These are phyloP conservation scores for Zygnema cylindricum DNA, from an alignment of 139 green algal species.

Conservation along the genomic window DNA sequence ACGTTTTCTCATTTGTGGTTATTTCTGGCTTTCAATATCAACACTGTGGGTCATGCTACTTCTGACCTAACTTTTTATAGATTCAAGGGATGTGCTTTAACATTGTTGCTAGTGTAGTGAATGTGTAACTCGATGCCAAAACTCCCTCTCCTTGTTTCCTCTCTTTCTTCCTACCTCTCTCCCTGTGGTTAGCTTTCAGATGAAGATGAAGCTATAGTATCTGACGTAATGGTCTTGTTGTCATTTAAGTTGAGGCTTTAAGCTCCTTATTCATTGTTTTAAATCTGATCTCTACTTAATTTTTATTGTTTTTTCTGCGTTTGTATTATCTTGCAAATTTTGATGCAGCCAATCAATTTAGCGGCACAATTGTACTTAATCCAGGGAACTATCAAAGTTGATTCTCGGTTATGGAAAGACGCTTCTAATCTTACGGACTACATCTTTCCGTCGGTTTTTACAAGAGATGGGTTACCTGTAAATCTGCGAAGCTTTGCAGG, in stretches of 20 bases:
- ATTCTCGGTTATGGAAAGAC: background rate
- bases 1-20: background rate
- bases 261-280: background rate
- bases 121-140: too few relatives aligned
- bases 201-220: too few relatives aligned
- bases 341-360: conserved; percentile 17
- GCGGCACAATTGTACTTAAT: background rate
- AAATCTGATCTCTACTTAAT: background rate
- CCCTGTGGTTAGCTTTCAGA: too few relatives aligned
- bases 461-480: background rate
- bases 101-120: too few relatives aligned
- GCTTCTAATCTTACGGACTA: conserved; percentile 21
- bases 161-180: too few relatives aligned
- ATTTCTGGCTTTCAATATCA: background rate
- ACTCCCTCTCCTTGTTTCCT: too few relatives aligned
- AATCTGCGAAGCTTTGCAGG: background rate
- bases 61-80: background rate
- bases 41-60: background rate
- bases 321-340: background rate
- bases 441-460: background rate
- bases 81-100: too few relatives aligned
- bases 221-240: too few relatives aligned
- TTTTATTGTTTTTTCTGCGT: background rate
- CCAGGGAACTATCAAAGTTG: conserved; percentile 11
- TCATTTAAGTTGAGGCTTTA: background rate